phyloP scores from a whole-genome alignment of 139 green algal genomes.

The Nannochloris sp. region DNA sequence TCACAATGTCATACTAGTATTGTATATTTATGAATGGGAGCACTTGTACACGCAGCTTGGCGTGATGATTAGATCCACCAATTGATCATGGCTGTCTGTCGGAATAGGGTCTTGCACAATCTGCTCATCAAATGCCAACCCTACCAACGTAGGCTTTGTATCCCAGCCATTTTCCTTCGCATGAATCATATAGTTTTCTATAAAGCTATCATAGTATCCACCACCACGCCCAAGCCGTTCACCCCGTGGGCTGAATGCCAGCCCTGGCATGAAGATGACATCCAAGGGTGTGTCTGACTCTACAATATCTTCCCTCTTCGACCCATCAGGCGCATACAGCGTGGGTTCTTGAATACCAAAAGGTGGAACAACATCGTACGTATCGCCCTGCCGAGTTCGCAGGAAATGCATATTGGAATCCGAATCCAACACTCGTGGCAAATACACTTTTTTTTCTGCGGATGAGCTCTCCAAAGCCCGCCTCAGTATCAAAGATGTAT shows the following conservation, averaged over 20 bases:
- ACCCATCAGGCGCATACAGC: slow-evolving; percentile 32
- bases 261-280: slow-evolving; percentile 67
- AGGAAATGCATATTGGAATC: slow-evolving; percentile 75
- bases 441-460: slow-evolving; percentile 29
- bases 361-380: slow-evolving; percentile 37
- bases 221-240: slow-evolving; percentile 59
- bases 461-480: slow-evolving; percentile 18
- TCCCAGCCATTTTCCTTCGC: slow-evolving; percentile 8
- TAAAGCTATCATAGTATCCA: slow-evolving; percentile 62
- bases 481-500: slow-evolving; percentile 43
- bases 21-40: not conserved
- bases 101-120: slow-evolving; percentile 29
- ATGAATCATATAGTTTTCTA: slow-evolving; percentile 10
- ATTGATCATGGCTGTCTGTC: slow-evolving; percentile 18
- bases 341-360: slow-evolving; percentile 69
- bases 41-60: slow-evolving; percentile 5
- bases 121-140: slow-evolving; percentile 35
- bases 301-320: slow-evolving; percentile 32
- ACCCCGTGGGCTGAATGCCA: slow-evolving; percentile 57
- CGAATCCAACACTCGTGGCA: slow-evolving; percentile 62
- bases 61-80: slow-evolving; percentile 37
- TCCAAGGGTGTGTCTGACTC: slow-evolving; percentile 33
- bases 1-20: not conserved
- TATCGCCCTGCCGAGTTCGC: slow-evolving; percentile 28
- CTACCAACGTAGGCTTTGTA: slow-evolving; percentile 35